Conservation (phyloP, 129 eudicot species). For the Solidago caesia region DNA sequence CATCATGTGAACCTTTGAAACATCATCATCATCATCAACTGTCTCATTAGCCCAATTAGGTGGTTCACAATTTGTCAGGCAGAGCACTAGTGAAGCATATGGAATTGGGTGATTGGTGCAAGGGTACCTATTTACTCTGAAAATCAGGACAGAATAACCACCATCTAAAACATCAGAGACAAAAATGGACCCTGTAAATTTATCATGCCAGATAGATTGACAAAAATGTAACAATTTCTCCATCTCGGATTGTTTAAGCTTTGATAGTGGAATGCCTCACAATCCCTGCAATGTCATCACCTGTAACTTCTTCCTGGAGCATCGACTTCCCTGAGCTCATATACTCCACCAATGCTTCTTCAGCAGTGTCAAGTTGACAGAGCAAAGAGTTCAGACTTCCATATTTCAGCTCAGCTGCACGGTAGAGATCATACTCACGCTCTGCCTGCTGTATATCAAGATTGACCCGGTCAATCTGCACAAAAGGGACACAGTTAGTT, state of each 20-base stretch:
- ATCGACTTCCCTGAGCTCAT: constrained; percentile 93
- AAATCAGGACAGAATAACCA: constrained; percentile 65
- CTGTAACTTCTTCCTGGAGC: constrained; percentile 98
- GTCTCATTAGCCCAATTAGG: constrained; percentile 9
- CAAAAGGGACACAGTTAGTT: background rate
- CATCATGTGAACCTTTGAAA: constrained; percentile 48
- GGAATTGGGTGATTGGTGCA: constrained; percentile 72
- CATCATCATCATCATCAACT: constrained; percentile 30
- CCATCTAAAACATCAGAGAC: constrained; percentile 51
- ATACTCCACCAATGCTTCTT: constrained; percentile 74
- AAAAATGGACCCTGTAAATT: constrained; percentile 61
- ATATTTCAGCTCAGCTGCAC: constrained; percentile 95
- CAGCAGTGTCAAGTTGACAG: constrained; percentile 88
- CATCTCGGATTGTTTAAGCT: constrained; percentile 89
- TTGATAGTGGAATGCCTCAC: constrained; percentile 96
- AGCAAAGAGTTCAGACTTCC: constrained; percentile 85
- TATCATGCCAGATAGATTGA: constrained; percentile 74
- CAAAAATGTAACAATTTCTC: constrained; percentile 68
- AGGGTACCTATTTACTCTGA: constrained; percentile 63
- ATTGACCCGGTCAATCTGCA: constrained; percentile 84
- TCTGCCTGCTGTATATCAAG: constrained; percentile 98
- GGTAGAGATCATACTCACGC: constrained; percentile 93
- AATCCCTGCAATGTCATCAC: constrained; percentile 88
- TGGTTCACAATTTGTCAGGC: constrained; percentile 28
- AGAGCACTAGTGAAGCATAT: constrained; percentile 56